Evolutionary conservation across 495 filamentous ascomycete species (phyloP), one percentile per base, ranked within the genome.

Genomic region (Rhypophila decipiens): DNA sequence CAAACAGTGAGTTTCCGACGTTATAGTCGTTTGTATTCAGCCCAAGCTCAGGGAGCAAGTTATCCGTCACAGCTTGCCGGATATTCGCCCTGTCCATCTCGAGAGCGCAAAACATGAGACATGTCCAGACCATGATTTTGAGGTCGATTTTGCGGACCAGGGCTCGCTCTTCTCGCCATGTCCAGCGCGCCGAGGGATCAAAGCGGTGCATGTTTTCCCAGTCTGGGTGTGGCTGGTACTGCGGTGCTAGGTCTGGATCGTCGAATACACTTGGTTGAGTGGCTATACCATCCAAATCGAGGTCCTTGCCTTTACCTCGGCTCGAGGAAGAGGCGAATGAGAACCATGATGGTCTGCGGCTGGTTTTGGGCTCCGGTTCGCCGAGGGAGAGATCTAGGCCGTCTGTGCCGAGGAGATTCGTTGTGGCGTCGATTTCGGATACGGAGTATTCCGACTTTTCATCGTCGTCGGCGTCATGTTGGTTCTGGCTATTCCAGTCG

Each of bases 81-180:
- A 89, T 75, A 58, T 89, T 91, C 31, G 80, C 82, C 24, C 87
- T 73, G 61, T 93, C 86, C 11, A 90, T 70, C 52, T 93, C 83
- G 2, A 93, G 71, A 0, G 82, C 84, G 50, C 89, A 87, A 65
- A 90, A 88, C 61, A 86, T 89, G n/a, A 88, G 54, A 56, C 86
- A 90, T 1, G 79, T 79, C 67, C 80, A 87, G 5, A 62, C 52
- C 56, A 52, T 65, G 53, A 67, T 71, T 17, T 29, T 39, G 12
- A 46, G 47, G 48, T 72, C 67, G 42, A 74, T 57, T 57, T 76
- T 90, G 38, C 74, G 67, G 3, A 90, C 73, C 5, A 90, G 58
- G 1, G 66, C 69, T 50, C 79, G 80, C 60, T 90, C 87, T 57
- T 90, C 86, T 12, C 71, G 59, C 56, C 78, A 76, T 0, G 75